Base-by-base conservation (phyloP, 257 asterid genomes). In the Solanum dulcamara region DNA sequence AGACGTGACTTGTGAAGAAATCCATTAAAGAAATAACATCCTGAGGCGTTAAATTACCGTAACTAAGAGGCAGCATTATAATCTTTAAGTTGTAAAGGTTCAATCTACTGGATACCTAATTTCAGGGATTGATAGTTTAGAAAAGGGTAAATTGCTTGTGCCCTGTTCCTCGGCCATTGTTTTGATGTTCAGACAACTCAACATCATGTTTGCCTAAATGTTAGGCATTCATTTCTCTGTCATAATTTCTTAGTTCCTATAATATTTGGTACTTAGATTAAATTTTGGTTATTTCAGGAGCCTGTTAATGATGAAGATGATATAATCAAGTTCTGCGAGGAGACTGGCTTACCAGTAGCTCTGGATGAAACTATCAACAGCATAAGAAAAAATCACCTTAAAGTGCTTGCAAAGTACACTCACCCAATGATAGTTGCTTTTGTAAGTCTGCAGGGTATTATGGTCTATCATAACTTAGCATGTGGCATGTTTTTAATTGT, bases 311-410 rank as follows among this genome's bases (percentile, higher is more conserved):
- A 92, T 53, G 96, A 88, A 88, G 95, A 93, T 26, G 96, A 95
- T 85, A 93, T 97, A 72, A 84, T 92, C 85, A 95, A 86, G 90
- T 97, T 97, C 91, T 95, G 96, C 26, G 92, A 91, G 86, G 98
- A 92, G 90, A 93, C 98, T 64, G 97, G 96, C 85, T 66, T 95
- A 80, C 93, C 98, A 6, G 99, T 97, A 90, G 99, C 99, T 35
- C 91, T 97, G 83, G 99, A 97, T 85, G 99, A 97, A 89, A 94
- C 97, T 77, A 84, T 97, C 87, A 92, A 94, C 92, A 71, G 42
- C 85, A 87, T 87, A 26, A 75, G 85, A 81, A 92, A 88, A 71
- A 88, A 91, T 77, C 94, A 91, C 83, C 91, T 89, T 53, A 87
- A 89, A 59, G 86, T 89, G 85, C 96, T 97, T 81, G 86, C 91